Percentiles rank a stretch among this genome's conserved stretches.
These are phyloP conservation scores for Lachancea quebecensis DNA, from an alignment of 805 yeast genomes.

Conservation along the genomic window DNA sequence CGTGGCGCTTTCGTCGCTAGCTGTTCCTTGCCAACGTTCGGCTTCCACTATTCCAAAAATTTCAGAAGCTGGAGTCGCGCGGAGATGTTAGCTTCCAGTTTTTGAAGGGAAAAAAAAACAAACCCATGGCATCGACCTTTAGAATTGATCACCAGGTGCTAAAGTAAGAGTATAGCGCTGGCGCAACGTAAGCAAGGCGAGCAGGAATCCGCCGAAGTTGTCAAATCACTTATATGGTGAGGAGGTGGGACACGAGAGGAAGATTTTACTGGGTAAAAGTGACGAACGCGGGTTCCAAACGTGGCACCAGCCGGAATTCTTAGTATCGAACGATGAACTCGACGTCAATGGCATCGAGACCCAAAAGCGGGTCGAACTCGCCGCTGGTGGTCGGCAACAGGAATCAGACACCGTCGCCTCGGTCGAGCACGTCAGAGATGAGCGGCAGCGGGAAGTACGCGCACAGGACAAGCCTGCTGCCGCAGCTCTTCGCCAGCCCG, in stretches of 20 bases:
- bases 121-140: slow-evolving; percentile 1
- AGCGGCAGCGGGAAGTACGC: background rate
- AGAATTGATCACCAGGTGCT: slow-evolving; percentile 5
- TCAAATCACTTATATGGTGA: slow-evolving; percentile 1
- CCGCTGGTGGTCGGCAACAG: slow-evolving; percentile 7
- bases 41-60: slow-evolving; percentile 1
- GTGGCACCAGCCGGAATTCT: background rate
- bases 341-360: slow-evolving; percentile 3
- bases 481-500: slow-evolving; percentile 6
- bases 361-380: slow-evolving; percentile 6
- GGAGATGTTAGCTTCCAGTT: slow-evolving; percentile 5
- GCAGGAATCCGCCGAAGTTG: background rate
- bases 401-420: slow-evolving; percentile 8
- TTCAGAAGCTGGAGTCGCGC: slow-evolving; percentile 9
- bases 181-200: slow-evolving; percentile 1
- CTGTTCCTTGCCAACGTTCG: background rate
- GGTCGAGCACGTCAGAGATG: slow-evolving; percentile 7
- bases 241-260: background rate
- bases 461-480: slow-evolving; percentile 6
- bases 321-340: slow-evolving; percentile 7
- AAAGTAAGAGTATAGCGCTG: background rate
- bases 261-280: background rate
- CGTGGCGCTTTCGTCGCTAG: slow-evolving; percentile 1
- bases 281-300: background rate
- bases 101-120: background rate